Evolutionary conservation across 2,329 filamentous ascomycete genomes (phyloP).

Genomic region (Pseudogymnoascus sp.): DNA sequence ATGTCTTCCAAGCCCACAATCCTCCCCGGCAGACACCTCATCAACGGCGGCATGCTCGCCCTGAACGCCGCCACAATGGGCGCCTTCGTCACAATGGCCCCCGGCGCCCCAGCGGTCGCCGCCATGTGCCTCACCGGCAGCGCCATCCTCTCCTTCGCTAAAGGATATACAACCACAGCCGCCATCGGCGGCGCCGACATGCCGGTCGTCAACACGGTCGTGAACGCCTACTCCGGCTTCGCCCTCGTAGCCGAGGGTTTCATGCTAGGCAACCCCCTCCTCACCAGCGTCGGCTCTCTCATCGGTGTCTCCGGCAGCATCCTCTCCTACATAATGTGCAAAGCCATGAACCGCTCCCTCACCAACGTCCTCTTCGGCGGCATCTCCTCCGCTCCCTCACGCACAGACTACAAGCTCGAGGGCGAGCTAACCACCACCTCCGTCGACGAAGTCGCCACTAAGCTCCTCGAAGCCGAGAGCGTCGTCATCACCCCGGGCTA

Average conservation of each 20-base stretch:
- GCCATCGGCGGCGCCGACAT: constrained; percentile 92
- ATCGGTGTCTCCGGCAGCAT: constrained; percentile 88
- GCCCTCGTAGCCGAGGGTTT: constrained; percentile 85
- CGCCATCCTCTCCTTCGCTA: constrained; percentile 70
- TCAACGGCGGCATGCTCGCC: constrained; percentile 70
- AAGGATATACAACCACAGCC: constrained; percentile 81
- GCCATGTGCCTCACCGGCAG: constrained; percentile 72
- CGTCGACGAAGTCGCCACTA: constrained; percentile 74
- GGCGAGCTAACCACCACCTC: constrained; percentile 72
- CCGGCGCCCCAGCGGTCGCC: constrained; percentile 70
- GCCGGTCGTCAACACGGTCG: constrained; percentile 83
- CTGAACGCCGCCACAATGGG: constrained; percentile 79
- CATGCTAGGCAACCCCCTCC: constrained; percentile 81
- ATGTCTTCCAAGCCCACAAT: constrained; percentile 73
- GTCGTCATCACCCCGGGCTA: constrained; percentile 97
- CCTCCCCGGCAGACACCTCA: constrained; percentile 65
- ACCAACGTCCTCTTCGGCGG: constrained; percentile 86
- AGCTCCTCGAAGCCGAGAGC: constrained; percentile 67
- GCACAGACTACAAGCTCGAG: constrained; percentile 67
- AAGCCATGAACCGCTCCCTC: constrained; percentile 87
- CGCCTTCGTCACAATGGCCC: constrained; percentile 73
- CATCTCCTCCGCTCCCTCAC: constrained; percentile 57
- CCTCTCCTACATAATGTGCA: constrained; percentile 79
- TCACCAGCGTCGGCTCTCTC: constrained; percentile 78
- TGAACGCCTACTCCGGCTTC: constrained; percentile 88